Base-by-base conservation (phyloP, 768 basidiomycete species). In the Psilocybe cubensis region DNA sequence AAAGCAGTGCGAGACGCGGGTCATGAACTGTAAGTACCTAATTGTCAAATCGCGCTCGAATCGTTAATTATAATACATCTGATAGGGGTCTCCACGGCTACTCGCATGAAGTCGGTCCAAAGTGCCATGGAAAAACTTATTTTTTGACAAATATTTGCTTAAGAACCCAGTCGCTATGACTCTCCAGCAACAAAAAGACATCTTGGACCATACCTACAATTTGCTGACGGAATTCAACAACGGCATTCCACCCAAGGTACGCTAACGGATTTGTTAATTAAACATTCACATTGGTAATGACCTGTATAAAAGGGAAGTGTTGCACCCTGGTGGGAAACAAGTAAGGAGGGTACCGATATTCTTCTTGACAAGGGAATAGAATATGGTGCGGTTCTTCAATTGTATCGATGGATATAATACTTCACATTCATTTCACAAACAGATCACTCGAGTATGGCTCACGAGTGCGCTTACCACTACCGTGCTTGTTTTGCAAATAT, bases 281-380 rank as follows among this genome's bases (percentile, higher is more conserved):
- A 12, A 21, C 21, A 35, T 10, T 28, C 25, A 35, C 8, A 24
- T 54, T 27, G 14, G 31, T 11, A 11, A 12, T 35, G 49, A n/a
- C 27, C 38, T 31, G 3, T 10, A 33, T 11, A 12, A 20, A 55
- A 76, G 71, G 86, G 85, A 35, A 83, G 80, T 48, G 87, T 89
- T 29, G 89, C 88, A 1, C 89, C 88, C 0, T 92, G 89, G 88
- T 92, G 89, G 89, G 90, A 92, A 68, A 83, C 83, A 2, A 86
- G 83, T 69, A 84, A 81, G 59, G 87, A 88, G 68, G 85, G 85
- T 3, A 83, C 83, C 0, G 71, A 81, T 14, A 74, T 91, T 23
- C 72, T 91, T 23, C 78, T 89, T 21, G 85, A 87, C 33, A 85
- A 86, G 60, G 90, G 90, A 0, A 87, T 92, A 43, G 80, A 88